Base-by-base conservation (phyloP, 768 basidiomycete species). In the Rhodotorula sphaerocarpa region DNA sequence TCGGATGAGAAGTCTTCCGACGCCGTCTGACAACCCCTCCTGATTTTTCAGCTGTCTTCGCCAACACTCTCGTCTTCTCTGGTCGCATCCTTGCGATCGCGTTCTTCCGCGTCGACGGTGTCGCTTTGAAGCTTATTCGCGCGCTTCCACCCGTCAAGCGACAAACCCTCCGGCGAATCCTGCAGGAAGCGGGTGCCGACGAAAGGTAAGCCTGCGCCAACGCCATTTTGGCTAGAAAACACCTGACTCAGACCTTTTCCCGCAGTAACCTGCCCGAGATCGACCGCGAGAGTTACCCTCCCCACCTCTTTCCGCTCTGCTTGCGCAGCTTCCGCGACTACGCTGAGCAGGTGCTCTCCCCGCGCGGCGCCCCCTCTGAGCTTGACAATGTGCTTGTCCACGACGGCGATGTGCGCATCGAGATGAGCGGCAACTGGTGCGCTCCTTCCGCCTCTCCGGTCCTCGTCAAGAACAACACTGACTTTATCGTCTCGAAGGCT, bases 21-120 rank as follows among this genome's bases (percentile, higher is more conserved):
- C 25, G 34, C 7, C 18, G 33, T 39, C 36, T 39, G 10, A 39
- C 36, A 10, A 39, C 9, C 10, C 36, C 9, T 39, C 36, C 36
- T 16, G 10, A 16, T 10, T 10, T 16, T 39, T 39, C 56, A 69
- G 71, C 72, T 34, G 77, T 79, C 28, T 79, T 77, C 70, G 77
- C 78, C 58, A 79, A 79, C 55, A 78, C 76, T 14, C 71, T 79
- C 34, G 67, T 76, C 27, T 79, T 79, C 66, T 74, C 76, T 12
- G 77, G 78, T 0, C 66, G 75, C 57, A 66, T 78, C 71, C 70
- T 76, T 59, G 78, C 78, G 0, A 75, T 78, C 59, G 77, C 78
- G 9, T 79, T 79, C 72, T 79, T 78, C 72, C 72, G 77, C 23
- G 67, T 79, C 55, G 76, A 76, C 5, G 77, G 78, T 28, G 74